These are phyloP conservation scores for Talaromyces funiculosus DNA, from an alignment of 2,329 filamentous ascomycete genomes.

Conservation along the genomic window DNA sequence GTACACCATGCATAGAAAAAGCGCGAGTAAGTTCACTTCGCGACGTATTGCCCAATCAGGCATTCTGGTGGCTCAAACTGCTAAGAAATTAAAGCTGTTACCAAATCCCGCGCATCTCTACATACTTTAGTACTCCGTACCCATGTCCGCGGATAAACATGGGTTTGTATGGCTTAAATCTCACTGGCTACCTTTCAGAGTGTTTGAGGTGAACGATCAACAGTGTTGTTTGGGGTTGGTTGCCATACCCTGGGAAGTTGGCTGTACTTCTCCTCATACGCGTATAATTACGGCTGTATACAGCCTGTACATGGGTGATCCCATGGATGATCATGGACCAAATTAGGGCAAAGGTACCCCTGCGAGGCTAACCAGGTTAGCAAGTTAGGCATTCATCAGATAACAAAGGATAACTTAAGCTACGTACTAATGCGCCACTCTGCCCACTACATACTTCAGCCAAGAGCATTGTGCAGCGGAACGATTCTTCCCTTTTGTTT, in stretches of 20 bases:
- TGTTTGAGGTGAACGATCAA: neutral
- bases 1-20: neutral
- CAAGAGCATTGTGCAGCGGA: neutral
- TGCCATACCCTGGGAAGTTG: neutral
- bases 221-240: no score
- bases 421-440: no score
- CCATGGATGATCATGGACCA: neutral
- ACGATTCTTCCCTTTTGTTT: neutral
- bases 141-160: neutral
- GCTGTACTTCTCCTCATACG: neutral
- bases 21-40: neutral
- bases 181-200: no score
- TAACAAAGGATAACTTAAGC: neutral
- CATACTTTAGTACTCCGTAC: no score
- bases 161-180: neutral
- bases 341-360: neutral
- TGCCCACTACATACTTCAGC: neutral
- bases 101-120: neutral
- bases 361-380: no score
- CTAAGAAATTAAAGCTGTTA: neutral
- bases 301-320: no score
- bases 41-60: neutral
- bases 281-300: neutral
- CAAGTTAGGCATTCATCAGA: no score
- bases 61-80: neutral